Evolutionary conservation across 2,329 filamentous ascomycete genomes (phyloP).

Genomic region (Polychaeton citri): DNA sequence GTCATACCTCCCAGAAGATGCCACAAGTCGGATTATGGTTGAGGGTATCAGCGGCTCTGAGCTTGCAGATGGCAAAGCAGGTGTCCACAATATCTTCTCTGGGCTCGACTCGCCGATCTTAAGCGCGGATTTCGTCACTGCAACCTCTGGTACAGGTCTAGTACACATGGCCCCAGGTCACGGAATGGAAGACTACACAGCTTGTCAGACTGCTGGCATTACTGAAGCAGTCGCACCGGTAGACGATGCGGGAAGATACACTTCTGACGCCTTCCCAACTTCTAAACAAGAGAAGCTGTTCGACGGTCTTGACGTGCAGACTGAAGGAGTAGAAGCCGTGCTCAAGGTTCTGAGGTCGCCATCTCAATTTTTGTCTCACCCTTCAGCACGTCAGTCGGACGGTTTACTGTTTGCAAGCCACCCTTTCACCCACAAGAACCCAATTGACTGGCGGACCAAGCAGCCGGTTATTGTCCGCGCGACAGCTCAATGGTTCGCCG

Average conservation of each 20-base stretch:
- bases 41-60: conserved; percentile 50
- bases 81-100: conserved; percentile 18
- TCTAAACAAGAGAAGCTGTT: conserved; percentile 35
- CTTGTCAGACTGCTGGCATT: conserved; percentile 58
- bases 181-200: conserved; percentile 90
- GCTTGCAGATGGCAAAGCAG: conserved; percentile 36
- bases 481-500: conserved; percentile 95
- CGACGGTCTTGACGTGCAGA: conserved; percentile 58
- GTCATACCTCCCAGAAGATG: conserved; percentile 37
- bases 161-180: conserved; percentile 92
- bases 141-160: conserved; percentile 83
- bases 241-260: conserved; percentile 70
- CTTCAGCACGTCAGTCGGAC: background rate
- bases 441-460: conserved; percentile 96
- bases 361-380: conserved; percentile 3
- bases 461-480: conserved; percentile 80
- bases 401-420: conserved; percentile 54
- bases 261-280: conserved; percentile 60
- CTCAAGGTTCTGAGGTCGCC: conserved; percentile 50
- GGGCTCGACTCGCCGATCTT: conserved; percentile 50
- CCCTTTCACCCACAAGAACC: conserved; percentile 78
- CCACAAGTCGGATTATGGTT: conserved; percentile 32
- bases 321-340: conserved; percentile 55
- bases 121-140: conserved; percentile 77
- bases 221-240: conserved; percentile 63